Base-by-base conservation (phyloP, 768 basidiomycete genomes). In the Pleurotus djamor region DNA sequence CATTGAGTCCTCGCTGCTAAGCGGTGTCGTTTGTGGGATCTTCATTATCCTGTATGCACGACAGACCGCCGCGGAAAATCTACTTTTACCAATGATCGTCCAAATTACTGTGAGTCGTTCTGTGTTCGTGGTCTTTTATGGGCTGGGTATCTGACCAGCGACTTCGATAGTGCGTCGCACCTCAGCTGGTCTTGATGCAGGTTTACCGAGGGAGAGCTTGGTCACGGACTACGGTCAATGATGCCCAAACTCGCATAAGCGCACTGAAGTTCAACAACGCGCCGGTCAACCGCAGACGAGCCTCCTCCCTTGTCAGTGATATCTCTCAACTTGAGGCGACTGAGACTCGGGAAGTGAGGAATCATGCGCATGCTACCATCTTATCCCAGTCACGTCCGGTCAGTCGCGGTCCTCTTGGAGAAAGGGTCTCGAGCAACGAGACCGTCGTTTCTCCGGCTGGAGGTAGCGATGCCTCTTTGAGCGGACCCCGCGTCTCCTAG, bases 101-200 rank as follows among this genome's bases (percentile, higher is more conserved):
- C 51, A 52, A n/a, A 35, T 52, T 3, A 35, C 33, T 21, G 51
- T 52, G 36, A 14, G 51, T 52, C 8, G 8, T 41, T 47, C 4
- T n/a, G n/a, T n/a, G n/a, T n/a, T n/a, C n/a, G n/a, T n/a, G n/a
- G n/a, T n/a, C n/a, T n/a, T n/a, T n/a, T n/a, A n/a, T n/a, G n/a
- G n/a, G n/a, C n/a, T n/a, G n/a, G n/a, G n/a, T n/a, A n/a, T n/a
- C n/a, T n/a, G n/a, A n/a, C n/a, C n/a, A n/a, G n/a, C n/a, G n/a
- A n/a, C n/a, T n/a, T n/a, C n/a, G n/a, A n/a, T n/a, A 47, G 21
- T 56, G 59, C 28, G 37, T 37, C 28, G 33, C 49, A 13, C 52
- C 82, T 80, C 60, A 84, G 14, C 70, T 86, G 9, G 85, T 86
- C 64, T 85, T 84, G 54, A 85, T 83, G 83, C 3, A 86, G 86